These are phyloP conservation scores for Solanum chacoense DNA, from an alignment of 305 asterid genomes.

Conservation along the genomic window DNA sequence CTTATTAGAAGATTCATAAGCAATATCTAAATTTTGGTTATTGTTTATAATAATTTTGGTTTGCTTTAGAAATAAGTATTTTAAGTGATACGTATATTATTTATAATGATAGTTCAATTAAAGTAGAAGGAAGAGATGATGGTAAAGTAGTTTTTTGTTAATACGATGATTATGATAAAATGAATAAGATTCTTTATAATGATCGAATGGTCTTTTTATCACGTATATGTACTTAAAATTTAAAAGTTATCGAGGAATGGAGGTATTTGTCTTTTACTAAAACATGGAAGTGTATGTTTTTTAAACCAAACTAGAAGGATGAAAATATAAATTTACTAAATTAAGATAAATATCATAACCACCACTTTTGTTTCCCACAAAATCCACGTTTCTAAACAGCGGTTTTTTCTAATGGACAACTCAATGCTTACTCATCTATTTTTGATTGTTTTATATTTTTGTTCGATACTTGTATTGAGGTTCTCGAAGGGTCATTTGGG, in stretches of 20 bases:
- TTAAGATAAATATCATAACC: neutral
- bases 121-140: too few species aligned
- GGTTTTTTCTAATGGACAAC: neutral
- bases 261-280: neutral
- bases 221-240: too few species aligned
- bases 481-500: neutral
- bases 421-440: neutral
- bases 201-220: too few species aligned
- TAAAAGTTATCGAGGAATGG: neutral
- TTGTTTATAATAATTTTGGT: too few species aligned
- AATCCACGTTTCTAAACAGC: neutral
- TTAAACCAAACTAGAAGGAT: neutral
- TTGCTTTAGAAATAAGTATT: neutral
- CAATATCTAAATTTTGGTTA: neutral
- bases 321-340: neutral
- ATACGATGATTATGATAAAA: neutral
- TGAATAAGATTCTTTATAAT: too few species aligned
- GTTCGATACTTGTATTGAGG: neutral
- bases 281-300: neutral
- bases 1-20: neutral
- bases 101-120: neutral
- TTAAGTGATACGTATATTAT: neutral
- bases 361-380: neutral
- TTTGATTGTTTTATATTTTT: neutral
- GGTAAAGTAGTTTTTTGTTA: neutral